Conservation (phyloP, 129 eudicot species). For the Centrapalus pauciflorus region DNA sequence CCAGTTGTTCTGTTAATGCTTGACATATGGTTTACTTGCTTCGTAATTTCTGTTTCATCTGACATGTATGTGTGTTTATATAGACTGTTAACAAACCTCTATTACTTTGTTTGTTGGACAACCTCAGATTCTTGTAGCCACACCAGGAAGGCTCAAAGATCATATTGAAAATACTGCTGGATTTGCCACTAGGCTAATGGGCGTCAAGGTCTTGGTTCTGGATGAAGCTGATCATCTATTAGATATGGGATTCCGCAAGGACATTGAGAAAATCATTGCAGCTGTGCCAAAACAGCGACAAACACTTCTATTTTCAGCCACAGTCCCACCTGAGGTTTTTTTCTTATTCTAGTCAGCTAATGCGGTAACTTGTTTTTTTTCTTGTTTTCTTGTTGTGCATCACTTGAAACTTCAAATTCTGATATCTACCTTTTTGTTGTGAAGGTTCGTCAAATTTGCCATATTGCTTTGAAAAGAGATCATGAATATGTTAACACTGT, state of each 20-base stretch:
- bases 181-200: constrained; percentile 90
- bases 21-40: too few species aligned
- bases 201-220: constrained; percentile 90
- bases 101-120: too few species aligned
- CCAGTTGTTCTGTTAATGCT: constrained; percentile 15
- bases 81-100: too few species aligned
- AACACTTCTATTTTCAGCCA: constrained; percentile 93
- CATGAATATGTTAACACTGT: constrained; percentile 88
- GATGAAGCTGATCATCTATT: constrained; percentile 98
- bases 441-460: constrained; percentile 94
- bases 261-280: constrained; percentile 80
- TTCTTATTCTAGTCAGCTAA: constrained; percentile 10
- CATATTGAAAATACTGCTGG: constrained; percentile 97
- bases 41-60: too few species aligned
- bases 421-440: not conserved
- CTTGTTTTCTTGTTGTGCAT: not conserved
- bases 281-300: constrained; percentile 95
- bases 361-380: not conserved
- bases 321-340: constrained; percentile 78
- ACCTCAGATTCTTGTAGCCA: constrained; percentile 90
- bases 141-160: constrained; percentile 97
- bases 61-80: too few species aligned
- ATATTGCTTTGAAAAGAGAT: constrained; percentile 88
- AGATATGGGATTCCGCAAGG: constrained; percentile 98
- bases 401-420: not conserved